A percentile compares a stretch with the other conserved stretches of the same genome.
Conservation (phyloP, 2,329 filamentous ascomycete genomes). For the Thielaviopsis euricoi region DNA sequence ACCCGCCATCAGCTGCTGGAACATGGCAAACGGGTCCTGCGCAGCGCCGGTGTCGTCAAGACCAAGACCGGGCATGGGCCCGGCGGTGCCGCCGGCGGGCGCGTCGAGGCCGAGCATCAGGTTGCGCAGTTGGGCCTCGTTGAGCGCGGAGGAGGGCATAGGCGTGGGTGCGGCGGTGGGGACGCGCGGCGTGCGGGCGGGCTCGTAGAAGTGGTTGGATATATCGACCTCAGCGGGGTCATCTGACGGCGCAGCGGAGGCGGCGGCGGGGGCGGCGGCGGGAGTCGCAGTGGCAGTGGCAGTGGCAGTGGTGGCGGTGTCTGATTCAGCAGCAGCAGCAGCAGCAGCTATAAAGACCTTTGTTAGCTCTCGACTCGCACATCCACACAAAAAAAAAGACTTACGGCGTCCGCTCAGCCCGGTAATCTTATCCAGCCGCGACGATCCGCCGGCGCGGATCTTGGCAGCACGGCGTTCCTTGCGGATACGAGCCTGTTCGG, state of each 20-base stretch:
- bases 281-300: too few relatives aligned
- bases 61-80: constrained; percentile 16
- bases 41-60: constrained; percentile 10
- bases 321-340: background rate
- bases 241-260: constrained; percentile 21
- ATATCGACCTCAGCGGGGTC: constrained; percentile 69
- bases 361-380: too few relatives aligned
- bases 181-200: constrained; percentile 17
- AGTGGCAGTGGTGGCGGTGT: background rate
- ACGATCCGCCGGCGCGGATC: constrained; percentile 53
- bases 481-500: constrained; percentile 54
- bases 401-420: constrained; percentile 21
- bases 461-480: constrained; percentile 69
- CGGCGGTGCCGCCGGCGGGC: constrained; percentile 15
- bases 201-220: constrained; percentile 54
- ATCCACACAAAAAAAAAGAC: background rate
- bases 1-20: constrained; percentile 52
- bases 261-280: constrained; percentile 14
- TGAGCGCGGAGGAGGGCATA: constrained; percentile 22
- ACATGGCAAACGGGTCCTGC: constrained; percentile 33
- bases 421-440: constrained; percentile 59
- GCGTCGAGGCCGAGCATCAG: constrained; percentile 44
- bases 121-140: constrained; percentile 46
- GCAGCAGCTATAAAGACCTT: background rate
- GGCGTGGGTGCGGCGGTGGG: constrained; percentile 15